Evolutionary conservation across 208 protist species (phyloP).

Genomic region (Acanthamoeba culbertsoni): DNA sequence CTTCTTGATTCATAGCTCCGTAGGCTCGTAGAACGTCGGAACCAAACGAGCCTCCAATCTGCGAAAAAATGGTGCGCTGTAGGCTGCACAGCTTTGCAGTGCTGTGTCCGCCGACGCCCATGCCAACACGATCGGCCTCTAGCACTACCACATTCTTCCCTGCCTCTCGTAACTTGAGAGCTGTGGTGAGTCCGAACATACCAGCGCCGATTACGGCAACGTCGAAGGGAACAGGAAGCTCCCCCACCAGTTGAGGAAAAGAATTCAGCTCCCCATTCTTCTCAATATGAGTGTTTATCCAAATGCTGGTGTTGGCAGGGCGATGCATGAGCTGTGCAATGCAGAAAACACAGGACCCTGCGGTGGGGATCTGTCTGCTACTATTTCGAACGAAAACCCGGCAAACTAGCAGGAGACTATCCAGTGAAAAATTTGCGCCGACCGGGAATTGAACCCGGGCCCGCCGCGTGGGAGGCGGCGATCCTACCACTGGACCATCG

Average conservation of each 20-base stretch:
- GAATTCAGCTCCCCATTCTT: background rate
- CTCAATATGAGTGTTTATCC: background rate
- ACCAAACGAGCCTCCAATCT: background rate
- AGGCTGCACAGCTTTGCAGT: constrained; percentile 37
- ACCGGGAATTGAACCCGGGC: background rate
- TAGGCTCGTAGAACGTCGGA: background rate
- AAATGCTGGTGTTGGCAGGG: background rate
- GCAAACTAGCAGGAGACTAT: too few relatives aligned
- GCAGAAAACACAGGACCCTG: too few relatives aligned
- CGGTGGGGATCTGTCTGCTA: too few relatives aligned
- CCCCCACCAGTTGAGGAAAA: background rate
- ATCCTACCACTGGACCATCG: background rate
- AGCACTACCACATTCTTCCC: background rate
- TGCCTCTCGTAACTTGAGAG: background rate
- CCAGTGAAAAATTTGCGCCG: background rate
- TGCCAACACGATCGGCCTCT: background rate
- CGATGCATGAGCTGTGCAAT: too few relatives aligned
- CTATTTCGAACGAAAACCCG: background rate
- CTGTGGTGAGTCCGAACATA: constrained; percentile 10
- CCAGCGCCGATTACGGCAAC: background rate
- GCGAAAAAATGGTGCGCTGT: background rate
- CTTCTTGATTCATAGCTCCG: background rate
- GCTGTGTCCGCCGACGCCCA: constrained; percentile 22
- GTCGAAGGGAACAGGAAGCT: background rate
- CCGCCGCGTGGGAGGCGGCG: background rate